Base-by-base conservation (phyloP, 306 rosid species). In the Rosa multiflora region DNA sequence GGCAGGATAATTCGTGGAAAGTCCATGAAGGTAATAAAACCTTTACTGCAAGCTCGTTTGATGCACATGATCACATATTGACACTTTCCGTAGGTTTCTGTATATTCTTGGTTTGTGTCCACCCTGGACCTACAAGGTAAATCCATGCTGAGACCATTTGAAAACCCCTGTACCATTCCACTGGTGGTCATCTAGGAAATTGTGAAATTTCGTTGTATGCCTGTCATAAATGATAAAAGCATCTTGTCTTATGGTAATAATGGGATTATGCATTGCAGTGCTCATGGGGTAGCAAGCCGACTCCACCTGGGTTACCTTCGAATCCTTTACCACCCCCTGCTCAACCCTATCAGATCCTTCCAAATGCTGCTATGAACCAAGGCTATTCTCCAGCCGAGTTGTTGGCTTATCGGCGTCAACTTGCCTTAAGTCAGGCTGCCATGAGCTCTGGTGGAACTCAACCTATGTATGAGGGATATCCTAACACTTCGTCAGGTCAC, bases 211-310 rank as follows among this genome's bases (percentile, higher is more conserved):
- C 5, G 12, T n/a, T 46, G 18, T 76, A 69, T 21, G 5, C 29
- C 37, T 47, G 15, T 55, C 29, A 35, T 21, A n/a, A 8, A 39
- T 70, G 63, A 67, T 72, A 43, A 48, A 44, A 75, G 29, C 74
- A 63, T 67, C 46, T 18, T 39, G 40, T 73, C 81, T 51, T 77
- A 20, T 70, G 74, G 71, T 15, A 73, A 23, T 26, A 48, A 17
- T 72, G 71, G 63, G n/a, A 55, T 23, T 18, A 7, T 42, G 42
- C 20, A 40, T 35, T 87, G 89, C 89, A 93, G 97, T 93, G 97
- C 82, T 93, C 94, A 49, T 93, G 97, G 97, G 97, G 97, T 48
- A 93, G 92, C 90, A 93, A 90, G 81, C 97, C 96, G n/a, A 93
- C 96, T 63, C 94, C 91, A 44, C 89, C 90, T 0, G 97, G 96